These are phyloP conservation scores for Coix lacrymajobi DNA, from an alignment of 176 grass and related monocot genomes.

Conservation along the genomic window DNA sequence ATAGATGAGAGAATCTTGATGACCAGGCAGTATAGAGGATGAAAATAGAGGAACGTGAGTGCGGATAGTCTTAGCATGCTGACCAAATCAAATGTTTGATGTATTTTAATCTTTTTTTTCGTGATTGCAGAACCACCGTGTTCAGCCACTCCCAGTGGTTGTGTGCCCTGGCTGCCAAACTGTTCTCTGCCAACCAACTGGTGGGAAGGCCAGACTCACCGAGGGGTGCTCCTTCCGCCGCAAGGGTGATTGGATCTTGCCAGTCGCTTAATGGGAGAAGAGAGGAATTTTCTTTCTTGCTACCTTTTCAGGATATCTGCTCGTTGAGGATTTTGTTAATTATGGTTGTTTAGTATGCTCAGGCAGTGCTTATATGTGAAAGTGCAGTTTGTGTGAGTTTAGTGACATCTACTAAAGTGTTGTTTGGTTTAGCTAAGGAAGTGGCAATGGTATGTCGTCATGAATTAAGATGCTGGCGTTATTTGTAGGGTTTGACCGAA, in stretches of 20 bases:
- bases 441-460: too few species aligned
- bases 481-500: too few species aligned
- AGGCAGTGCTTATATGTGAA: background rate
- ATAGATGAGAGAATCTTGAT: too few species aligned
- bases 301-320: background rate
- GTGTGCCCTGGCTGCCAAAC: background rate
- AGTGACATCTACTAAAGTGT: background rate
- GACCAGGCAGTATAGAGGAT: too few species aligned
- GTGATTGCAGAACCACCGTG: too few species aligned
- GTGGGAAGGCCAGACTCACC: background rate
- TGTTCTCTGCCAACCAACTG: background rate
- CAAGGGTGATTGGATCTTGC: background rate
- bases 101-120: too few species aligned
- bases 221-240: background rate
- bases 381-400: background rate
- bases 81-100: too few species aligned
- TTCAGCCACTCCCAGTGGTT: too few species aligned
- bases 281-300: background rate
- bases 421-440: too few species aligned
- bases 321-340: conserved; percentile 5
- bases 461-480: too few species aligned
- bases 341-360: background rate
- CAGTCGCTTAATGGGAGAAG: background rate
- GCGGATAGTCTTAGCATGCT: too few species aligned
- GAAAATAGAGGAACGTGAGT: too few species aligned